These are phyloP conservation scores for Citeromyces hawaiiensis DNA, from an alignment of 1,139 yeast species.

Conservation along the genomic window DNA sequence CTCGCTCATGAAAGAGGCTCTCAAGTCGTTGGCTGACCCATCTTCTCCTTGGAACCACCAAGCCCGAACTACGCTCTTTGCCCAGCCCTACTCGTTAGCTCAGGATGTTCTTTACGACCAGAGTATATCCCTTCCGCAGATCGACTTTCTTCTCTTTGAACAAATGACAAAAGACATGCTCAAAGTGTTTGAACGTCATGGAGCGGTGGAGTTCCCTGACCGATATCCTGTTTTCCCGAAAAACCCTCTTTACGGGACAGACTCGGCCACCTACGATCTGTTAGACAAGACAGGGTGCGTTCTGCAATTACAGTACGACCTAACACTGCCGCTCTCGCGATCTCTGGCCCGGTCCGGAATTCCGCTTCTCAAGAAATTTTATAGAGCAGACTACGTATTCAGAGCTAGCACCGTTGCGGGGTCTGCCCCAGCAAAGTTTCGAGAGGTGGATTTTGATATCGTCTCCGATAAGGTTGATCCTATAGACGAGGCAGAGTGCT, in stretches of 20 bases:
- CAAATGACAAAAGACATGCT: conserved; percentile 44
- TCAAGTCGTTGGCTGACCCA: conserved; percentile 75
- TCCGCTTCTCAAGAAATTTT: conserved; percentile 47
- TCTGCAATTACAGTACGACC: conserved; percentile 76
- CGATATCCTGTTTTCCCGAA: conserved; percentile 65
- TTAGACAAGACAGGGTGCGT: conserved; percentile 81
- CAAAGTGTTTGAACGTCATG: conserved; percentile 61
- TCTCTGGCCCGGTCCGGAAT: conserved; percentile 48
- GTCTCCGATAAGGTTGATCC: conserved; percentile 31
- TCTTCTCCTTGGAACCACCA: conserved; percentile 92
- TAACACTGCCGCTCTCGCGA: conserved; percentile 83
- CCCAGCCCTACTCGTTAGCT: conserved; percentile 74
- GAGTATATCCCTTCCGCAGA: conserved; percentile 9
- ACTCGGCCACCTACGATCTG: conserved; percentile 57
- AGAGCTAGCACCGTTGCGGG: conserved; percentile 46
- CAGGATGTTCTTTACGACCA: conserved; percentile 72
- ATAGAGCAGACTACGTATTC: conserved; percentile 69
- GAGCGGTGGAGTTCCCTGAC: conserved; percentile 65
- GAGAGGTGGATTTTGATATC: conserved; percentile 81
- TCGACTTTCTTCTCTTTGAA: conserved; percentile 29
- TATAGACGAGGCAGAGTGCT: conserved; percentile 74
- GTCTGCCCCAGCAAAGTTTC: conserved; percentile 65
- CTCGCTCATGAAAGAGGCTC: conserved; percentile 76
- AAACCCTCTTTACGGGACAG: conserved; percentile 54
- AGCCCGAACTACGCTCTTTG: conserved; percentile 73